These are phyloP conservation scores for Berkeleyomyces rouxiae DNA, from an alignment of 2,329 filamentous ascomycete genomes.

Conservation along the genomic window DNA sequence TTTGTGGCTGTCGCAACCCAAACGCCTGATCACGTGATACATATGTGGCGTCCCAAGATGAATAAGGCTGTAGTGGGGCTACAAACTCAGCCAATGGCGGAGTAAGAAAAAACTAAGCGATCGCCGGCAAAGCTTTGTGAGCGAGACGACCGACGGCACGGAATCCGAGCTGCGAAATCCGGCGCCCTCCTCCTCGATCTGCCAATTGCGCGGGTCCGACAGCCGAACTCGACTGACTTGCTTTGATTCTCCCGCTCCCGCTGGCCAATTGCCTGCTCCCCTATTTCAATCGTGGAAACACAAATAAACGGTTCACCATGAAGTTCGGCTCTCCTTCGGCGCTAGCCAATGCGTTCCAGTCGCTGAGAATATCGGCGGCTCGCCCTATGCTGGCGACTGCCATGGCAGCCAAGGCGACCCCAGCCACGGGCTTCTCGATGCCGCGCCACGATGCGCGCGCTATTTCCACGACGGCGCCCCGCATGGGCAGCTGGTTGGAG, in stretches of 20 bases:
- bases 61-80: constrained; percentile 4
- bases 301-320: constrained; percentile 24
- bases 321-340: constrained; percentile 27
- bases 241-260: neutral
- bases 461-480: constrained; percentile 53
- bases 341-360: constrained; percentile 34
- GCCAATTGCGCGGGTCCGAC: neutral
- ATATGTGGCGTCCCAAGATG: neutral
- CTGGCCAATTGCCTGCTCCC: neutral
- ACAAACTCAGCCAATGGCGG: neutral
- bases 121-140: neutral
- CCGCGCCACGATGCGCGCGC: constrained; percentile 34
- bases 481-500: constrained; percentile 60
- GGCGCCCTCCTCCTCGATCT: neutral
- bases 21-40: constrained; percentile 11
- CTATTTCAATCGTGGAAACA: neutral
- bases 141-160: neutral
- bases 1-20: neutral
- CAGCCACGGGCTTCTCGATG: constrained; percentile 18
- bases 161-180: neutral
- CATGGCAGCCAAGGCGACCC: constrained; percentile 18
- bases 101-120: constrained; percentile 1
- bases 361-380: constrained; percentile 26
- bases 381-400: constrained; percentile 24
- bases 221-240: neutral